A percentile compares a stretch with the other conserved stretches of the same genome.
Conservation (phyloP, 225 moss, liverwort and hornwort genomes). For the Ulota crispa region DNA sequence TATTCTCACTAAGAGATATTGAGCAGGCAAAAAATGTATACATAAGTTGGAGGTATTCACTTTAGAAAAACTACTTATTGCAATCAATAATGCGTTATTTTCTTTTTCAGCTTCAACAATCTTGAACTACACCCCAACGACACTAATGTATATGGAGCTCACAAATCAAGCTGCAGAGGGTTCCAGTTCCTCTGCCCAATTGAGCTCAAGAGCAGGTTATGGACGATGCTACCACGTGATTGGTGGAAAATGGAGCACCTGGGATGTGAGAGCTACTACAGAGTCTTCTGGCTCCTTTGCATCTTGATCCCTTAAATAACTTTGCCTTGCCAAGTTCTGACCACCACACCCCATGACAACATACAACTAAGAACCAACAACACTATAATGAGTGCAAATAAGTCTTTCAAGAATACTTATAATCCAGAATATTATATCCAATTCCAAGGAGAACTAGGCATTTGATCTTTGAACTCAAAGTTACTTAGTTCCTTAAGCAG, state of each 20-base stretch:
- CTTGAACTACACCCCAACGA: background rate
- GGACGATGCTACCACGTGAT: slow-evolving; percentile 7
- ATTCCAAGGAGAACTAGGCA: background rate
- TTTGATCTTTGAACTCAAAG: background rate
- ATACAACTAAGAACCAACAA: background rate
- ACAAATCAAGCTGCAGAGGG: background rate
- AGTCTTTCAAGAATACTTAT: background rate
- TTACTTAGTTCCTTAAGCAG: no score
- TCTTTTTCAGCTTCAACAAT: background rate
- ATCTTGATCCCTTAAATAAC: slow-evolving; percentile 81
- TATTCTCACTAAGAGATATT: background rate
- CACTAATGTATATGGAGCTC: background rate
- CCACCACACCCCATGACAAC: slow-evolving; percentile 13
- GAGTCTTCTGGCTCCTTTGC: slow-evolving; percentile 95
- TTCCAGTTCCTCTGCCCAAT: background rate
- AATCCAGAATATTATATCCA: background rate
- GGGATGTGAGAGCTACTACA: slow-evolving; percentile 72
- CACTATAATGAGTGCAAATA: background rate
- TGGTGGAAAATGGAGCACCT: slow-evolving; percentile 39
- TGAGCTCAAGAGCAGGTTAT: background rate
- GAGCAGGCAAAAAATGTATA: background rate
- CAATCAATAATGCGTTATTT: background rate
- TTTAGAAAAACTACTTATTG: background rate
- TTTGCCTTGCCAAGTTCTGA: slow-evolving; percentile 54
- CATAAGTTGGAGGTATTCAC: background rate